Conservation (phyloP, 345 rosid genomes). For the Moringa oleifera region DNA sequence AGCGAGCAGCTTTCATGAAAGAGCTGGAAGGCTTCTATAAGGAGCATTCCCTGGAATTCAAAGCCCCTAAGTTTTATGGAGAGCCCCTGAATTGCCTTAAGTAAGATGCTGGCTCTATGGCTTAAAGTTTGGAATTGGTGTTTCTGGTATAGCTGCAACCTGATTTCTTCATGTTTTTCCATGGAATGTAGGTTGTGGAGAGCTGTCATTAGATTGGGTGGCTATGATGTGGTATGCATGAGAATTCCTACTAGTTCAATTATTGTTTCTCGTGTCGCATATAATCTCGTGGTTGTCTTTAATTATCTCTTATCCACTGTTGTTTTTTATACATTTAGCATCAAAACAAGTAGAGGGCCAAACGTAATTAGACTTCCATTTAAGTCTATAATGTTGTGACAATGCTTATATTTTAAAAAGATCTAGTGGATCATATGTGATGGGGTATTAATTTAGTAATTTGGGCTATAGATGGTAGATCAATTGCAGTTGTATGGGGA, state of each 20-base stretch:
- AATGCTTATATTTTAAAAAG: no score
- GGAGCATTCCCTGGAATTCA: conserved; percentile 57
- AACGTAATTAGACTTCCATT: no score
- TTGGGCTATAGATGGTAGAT: not conserved
- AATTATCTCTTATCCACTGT: not conserved
- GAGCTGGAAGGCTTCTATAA: conserved; percentile 63
- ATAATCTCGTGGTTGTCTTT: conserved; percentile 7
- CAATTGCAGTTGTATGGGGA: no score
- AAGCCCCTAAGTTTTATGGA: conserved; percentile 72
- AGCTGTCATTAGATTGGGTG: conserved; percentile 72
- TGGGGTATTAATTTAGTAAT: not conserved
- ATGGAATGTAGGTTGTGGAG: conserved; percentile 68
- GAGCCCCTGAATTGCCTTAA: conserved; percentile 72
- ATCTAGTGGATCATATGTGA: not conserved
- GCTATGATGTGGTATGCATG: conserved; percentile 76
- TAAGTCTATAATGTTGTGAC: not conserved
- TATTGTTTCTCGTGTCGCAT: conserved; percentile 12
- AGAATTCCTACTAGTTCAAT: conserved; percentile 11
- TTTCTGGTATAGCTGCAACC: conserved; percentile 11
- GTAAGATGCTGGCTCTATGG: conserved; percentile 35
- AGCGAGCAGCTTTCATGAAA: conserved; percentile 55
- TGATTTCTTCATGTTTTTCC: conserved; percentile 16
- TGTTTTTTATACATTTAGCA: not conserved
- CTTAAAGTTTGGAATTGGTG: conserved; percentile 12
- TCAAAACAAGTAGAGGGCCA: not conserved